Base-by-base conservation (phyloP, 495 filamentous ascomycete species). In the Jackrogersella minutella region DNA sequence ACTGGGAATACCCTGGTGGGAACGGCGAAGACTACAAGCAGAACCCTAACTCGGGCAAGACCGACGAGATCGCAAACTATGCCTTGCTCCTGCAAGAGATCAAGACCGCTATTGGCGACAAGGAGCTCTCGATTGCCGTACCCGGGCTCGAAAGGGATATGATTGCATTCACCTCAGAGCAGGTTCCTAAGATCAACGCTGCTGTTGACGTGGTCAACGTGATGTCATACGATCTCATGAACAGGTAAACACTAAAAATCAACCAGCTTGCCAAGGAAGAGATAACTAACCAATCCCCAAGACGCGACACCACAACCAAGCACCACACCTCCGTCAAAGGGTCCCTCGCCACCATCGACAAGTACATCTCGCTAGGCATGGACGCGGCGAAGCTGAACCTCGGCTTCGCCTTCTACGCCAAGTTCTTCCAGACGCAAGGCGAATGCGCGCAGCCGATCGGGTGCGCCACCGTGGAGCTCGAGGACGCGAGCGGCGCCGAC, bases 1-100 rank as follows among this genome's bases (percentile, higher is more conserved):
- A 91, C 64, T 91, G 88, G 88, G 87, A 90, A 65, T 91, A 87
- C 58, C 87, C 88, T 8, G 87, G 87, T 39, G 87, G 87, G 3
- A 89, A 89, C 62, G 87, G 86, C 34, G 63, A 73, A 2, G 74
- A 78, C 58, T 89, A 90, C 79, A 89, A 83, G 62, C 58, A 80
- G 57, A 78, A 73, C 34, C 85, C 85, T n/a, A 89, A 89, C 77
- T 76, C 76, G 0, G 74, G 77, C 30, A 88, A 88, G 66, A 73
- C 73, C 3, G 76, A 73, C 62, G 86, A 90, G 69, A 86, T 89
- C 68, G 76, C 82, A 40, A 83, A 81, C 9, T 89, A 82, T 73
- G 86, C 87, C 2, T 70, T 84, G 34, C 79, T 90, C 36, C 78
- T 90, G 5, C 64, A 78, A 14, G 84, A 80, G 17, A 74, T 90